phyloP scores from a whole-genome alignment of 441 rosid genomes.

The Omphalea diandra region DNA sequence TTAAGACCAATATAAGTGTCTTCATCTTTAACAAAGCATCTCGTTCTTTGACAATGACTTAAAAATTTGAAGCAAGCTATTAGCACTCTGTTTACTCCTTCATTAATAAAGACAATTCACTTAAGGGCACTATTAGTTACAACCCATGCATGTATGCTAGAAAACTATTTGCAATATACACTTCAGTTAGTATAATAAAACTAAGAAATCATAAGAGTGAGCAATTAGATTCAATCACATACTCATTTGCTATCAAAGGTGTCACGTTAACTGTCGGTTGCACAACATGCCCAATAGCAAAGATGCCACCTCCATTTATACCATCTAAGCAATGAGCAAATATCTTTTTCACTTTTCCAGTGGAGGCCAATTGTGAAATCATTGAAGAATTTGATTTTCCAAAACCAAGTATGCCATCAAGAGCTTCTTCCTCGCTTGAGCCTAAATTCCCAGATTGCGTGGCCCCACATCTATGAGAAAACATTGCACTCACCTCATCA shows the following conservation, averaged over 20 bases:
- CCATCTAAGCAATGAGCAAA: slow-evolving; percentile 99
- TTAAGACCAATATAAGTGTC: neutral
- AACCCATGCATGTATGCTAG: neutral
- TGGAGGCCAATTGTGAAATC: slow-evolving; percentile 91
- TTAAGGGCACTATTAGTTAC: neutral
- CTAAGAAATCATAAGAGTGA: slow-evolving; percentile 3
- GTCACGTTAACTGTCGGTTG: slow-evolving; percentile 91
- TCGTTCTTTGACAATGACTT: neutral
- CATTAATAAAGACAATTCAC: neutral
- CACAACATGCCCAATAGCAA: slow-evolving; percentile 96
- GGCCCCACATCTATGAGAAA: slow-evolving; percentile 72
- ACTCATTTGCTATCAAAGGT: slow-evolving; percentile 66
- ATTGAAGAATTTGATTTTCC: slow-evolving; percentile 90
- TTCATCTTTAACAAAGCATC: neutral
- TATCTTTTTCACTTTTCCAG: slow-evolving; percentile 83
- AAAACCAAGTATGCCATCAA: slow-evolving; percentile 98
- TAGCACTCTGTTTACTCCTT: neutral
- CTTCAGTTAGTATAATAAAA: neutral
- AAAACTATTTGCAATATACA: neutral
- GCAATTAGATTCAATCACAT: slow-evolving; percentile 28
- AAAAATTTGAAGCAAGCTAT: neutral
- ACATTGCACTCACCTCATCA: slow-evolving; percentile 9
- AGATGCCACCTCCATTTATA: slow-evolving; percentile 93
- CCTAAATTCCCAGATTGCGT: slow-evolving; percentile 82
- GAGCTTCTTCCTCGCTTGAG: slow-evolving; percentile 78